Evolutionary conservation across 257 asterid species (phyloP).

Genomic region (Cruciata laevipes): DNA sequence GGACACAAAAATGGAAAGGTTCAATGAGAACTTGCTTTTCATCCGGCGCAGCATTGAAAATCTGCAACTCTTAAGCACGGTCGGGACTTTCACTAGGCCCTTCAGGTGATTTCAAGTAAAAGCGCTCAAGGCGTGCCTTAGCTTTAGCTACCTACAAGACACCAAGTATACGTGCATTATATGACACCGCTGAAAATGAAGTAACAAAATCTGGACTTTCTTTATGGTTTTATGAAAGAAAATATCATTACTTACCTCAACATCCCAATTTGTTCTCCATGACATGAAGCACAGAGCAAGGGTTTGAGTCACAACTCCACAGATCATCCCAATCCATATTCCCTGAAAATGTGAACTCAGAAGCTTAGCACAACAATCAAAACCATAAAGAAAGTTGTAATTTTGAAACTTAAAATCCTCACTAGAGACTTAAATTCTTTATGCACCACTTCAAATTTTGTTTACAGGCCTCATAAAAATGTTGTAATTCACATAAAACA

Average conservation of each 20-base stretch:
- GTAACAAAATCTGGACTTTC: not conserved
- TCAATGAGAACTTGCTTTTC: not conserved
- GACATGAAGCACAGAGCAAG: slow-evolving; percentile 63
- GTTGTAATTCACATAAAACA: not conserved
- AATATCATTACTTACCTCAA: slow-evolving; percentile 30
- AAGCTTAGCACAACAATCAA: not conserved
- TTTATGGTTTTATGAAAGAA: not conserved
- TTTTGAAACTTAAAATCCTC: not conserved
- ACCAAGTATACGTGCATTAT: not conserved
- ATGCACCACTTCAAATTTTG: not conserved
- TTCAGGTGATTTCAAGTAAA: slow-evolving; percentile 48
- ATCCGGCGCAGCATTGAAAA: too few species aligned
- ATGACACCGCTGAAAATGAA: not conserved
- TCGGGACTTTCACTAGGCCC: slow-evolving; percentile 29
- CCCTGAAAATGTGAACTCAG: slow-evolving; percentile 38
- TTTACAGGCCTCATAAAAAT: not conserved
- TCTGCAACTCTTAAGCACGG: slow-evolving; percentile 23
- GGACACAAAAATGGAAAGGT: not conserved
- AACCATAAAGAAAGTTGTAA: too few species aligned
- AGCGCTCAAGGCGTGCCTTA: slow-evolving; percentile 17
- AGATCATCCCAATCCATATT: slow-evolving; percentile 81
- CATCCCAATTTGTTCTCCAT: slow-evolving; percentile 73
- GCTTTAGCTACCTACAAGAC: slow-evolving; percentile 15
- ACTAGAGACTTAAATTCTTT: too few species aligned
- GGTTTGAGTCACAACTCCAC: slow-evolving; percentile 55